Percentiles rank a stretch among this genome's conserved stretches.
Evolutionary conservation across 345 rosid genomes (phyloP).

Genomic region (Eucalyptus caleyi): DNA sequence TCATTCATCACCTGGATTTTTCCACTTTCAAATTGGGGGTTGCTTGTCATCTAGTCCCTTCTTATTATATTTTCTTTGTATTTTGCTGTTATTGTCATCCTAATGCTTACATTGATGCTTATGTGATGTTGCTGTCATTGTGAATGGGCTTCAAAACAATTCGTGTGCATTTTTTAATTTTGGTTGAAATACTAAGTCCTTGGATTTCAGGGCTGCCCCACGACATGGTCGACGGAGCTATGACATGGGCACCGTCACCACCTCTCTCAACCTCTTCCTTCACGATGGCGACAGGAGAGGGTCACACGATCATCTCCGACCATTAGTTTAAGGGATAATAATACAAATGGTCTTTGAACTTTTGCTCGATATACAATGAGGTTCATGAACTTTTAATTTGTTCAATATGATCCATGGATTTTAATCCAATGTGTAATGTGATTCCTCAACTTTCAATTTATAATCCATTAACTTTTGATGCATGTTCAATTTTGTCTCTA

Average conservation of each 20-base stretch:
- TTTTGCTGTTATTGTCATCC: neutral
- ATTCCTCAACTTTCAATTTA: too few relatives aligned
- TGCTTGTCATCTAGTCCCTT: neutral
- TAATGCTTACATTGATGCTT: neutral
- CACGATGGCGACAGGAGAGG: neutral
- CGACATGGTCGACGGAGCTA: neutral
- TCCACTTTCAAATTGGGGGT: neutral
- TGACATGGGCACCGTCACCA: neutral
- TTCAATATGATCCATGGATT: accelerated
- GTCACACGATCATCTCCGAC: neutral
- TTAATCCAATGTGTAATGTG: neutral
- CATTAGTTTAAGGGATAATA: neutral
- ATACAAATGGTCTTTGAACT: too few relatives aligned
- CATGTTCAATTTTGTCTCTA: neutral
- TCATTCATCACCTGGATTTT: neutral
- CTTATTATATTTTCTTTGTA: neutral
- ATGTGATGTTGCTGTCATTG: neutral
- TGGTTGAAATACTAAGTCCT: neutral
- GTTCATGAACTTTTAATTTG: neutral
- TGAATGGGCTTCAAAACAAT: neutral
- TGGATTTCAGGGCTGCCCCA: neutral
- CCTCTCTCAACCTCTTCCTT: neutral
- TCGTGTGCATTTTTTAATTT: neutral
- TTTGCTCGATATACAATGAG: too few relatives aligned
- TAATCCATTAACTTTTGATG: too few relatives aligned